Evolutionary conservation across 768 basidiomycete genomes (phyloP).

Genomic region (Russula olivacea): DNA sequence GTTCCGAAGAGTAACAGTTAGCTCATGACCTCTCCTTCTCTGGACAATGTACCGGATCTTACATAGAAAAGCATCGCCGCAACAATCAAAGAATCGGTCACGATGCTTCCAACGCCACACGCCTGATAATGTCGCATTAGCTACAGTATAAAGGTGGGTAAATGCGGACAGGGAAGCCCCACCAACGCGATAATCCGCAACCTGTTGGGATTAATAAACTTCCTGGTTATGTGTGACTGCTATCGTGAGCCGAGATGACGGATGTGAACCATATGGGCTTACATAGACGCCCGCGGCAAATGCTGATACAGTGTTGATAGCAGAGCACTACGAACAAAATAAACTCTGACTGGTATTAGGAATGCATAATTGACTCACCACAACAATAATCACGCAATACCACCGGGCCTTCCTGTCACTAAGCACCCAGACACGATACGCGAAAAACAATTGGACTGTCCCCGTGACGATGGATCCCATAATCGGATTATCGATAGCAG

Average conservation of each 20-base stretch:
- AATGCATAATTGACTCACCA: neutral
- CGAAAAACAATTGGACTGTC: neutral
- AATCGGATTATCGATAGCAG: conserved; percentile 4
- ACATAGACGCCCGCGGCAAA: conserved; percentile 5
- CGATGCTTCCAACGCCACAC: neutral
- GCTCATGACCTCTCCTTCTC: neutral
- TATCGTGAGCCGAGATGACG: neutral
- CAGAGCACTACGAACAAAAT: neutral
- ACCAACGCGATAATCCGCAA: neutral
- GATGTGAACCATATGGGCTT: neutral
- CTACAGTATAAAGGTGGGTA: too few species aligned
- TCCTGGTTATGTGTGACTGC: neutral
- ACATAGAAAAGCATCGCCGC: conserved; percentile 7
- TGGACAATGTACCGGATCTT: neutral
- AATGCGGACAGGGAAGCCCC: neutral
- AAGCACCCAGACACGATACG: conserved; percentile 15
- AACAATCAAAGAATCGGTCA: neutral
- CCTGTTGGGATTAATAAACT: too few species aligned
- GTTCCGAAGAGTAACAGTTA: neutral
- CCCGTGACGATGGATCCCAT: conserved; percentile 2
- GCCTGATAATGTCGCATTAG: neutral
- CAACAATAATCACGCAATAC: neutral
- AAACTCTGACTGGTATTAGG: neutral
- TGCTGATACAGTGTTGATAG: neutral
- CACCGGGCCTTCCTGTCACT: neutral